Conservation (phyloP, 148 eudicot species). For the Oxyria digyna region DNA sequence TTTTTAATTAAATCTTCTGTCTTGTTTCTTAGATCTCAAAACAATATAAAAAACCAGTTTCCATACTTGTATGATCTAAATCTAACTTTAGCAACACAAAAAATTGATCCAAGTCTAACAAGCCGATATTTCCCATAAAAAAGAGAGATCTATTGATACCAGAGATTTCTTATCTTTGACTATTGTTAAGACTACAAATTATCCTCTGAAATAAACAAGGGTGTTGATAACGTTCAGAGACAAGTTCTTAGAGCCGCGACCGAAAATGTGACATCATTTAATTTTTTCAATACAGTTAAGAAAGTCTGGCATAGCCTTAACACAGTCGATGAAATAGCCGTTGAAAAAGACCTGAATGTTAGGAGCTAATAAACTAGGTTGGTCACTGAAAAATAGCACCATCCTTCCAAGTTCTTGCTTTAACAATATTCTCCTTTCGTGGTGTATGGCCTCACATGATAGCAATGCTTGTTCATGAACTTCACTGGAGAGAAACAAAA, state of each 20-base stretch:
- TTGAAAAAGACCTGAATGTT: slow-evolving; percentile 67
- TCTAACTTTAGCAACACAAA: no score
- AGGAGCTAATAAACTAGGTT: slow-evolving; percentile 96
- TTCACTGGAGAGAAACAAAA: slow-evolving; percentile 40
- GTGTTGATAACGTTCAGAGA: background rate
- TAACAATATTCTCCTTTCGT: slow-evolving; percentile 76
- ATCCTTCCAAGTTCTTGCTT: slow-evolving; percentile 98
- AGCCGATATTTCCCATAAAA: background rate
- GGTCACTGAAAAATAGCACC: slow-evolving; percentile 95
- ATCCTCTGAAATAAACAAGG: background rate
- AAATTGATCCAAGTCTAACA: no score
- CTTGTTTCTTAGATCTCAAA: background rate
- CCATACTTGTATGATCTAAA: background rate
- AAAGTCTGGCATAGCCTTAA: background rate
- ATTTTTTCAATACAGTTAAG: background rate
- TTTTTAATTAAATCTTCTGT: background rate
- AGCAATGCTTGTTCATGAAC: slow-evolving; percentile 88
- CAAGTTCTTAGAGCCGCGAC: background rate
- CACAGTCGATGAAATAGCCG: background rate
- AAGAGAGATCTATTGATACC: background rate
- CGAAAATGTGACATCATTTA: background rate
- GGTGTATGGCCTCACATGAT: slow-evolving; percentile 85
- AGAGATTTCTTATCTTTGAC: background rate
- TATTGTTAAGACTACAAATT: background rate
- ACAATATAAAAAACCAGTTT: background rate